These are phyloP conservation scores for Kodamaea suecica DNA, from an alignment of 1,139 yeast species.

Conservation along the genomic window DNA sequence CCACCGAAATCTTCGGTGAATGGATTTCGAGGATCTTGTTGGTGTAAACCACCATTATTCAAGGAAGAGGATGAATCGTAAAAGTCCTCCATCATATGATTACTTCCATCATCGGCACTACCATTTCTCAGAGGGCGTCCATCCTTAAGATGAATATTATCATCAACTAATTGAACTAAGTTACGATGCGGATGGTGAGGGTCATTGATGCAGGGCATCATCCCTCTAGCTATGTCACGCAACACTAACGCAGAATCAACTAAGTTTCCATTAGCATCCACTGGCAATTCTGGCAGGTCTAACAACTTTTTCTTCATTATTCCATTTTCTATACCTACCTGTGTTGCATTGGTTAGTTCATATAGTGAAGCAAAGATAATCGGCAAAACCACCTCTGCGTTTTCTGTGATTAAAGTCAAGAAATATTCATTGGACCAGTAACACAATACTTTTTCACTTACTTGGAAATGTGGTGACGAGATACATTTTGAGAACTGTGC, in stretches of 20 bases:
- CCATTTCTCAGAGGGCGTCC: conserved; percentile 6
- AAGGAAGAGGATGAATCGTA: conserved; percentile 43
- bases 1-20: conserved; percentile 15
- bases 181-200: conserved; percentile 19
- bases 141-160: conserved; percentile 8
- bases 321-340: conserved; percentile 50
- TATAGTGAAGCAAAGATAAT: conserved; percentile 87
- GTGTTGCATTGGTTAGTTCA: conserved; percentile 64
- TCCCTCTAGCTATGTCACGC: conserved; percentile 20
- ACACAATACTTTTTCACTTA: conserved; percentile 89
- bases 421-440: conserved; percentile 96
- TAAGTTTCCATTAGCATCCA: conserved; percentile 48
- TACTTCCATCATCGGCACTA: conserved; percentile 11
- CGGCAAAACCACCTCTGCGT: conserved; percentile 88
- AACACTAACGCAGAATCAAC: conserved; percentile 40
- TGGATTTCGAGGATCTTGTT: conserved; percentile 9
- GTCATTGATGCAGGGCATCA: conserved; percentile 19
- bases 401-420: conserved; percentile 82
- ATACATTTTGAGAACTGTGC: conserved; percentile 94
- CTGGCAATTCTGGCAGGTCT: conserved; percentile 41
- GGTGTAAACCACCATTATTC: conserved; percentile 16
- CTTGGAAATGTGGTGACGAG: conserved; percentile 95
- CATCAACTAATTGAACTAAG: conserved; percentile 14
- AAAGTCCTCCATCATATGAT: conserved; percentile 44
- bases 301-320: conserved; percentile 41